Evolutionary conservation across 768 basidiomycete genomes (phyloP), one percentile per base, ranked within the genome.

Genomic region (Suillus plorans): DNA sequence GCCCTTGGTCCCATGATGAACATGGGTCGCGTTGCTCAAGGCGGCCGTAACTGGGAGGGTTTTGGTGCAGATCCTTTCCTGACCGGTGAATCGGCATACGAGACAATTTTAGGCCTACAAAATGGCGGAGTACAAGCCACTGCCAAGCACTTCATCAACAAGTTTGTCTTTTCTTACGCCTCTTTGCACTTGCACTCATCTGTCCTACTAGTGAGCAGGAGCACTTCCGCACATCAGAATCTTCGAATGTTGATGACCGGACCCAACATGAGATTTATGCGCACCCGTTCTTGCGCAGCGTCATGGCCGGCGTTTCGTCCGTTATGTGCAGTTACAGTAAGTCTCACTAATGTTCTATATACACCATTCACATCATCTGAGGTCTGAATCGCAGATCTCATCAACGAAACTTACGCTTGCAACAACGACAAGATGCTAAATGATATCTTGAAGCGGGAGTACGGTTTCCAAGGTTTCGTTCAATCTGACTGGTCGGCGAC

Each of bases 21-120:
- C 71, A 83, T 94, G 78, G 89, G 87, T 2, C 84, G 89, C 18
- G 76, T 87, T 18, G 86, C 89, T 1, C 80, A 84, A 66, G 90
- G 89, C 2, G 94, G 93, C 9, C 80, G 94, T 36, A 92, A 94
- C 73, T 95, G 92, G 91, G 94, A 95, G 80, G 91, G 92, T 28
- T 93, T 92, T 65, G 92, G 92, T 37, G 91, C 84, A 7, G 94
- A 95, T 74, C 93, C 94, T 0, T 96, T 86, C 77, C 77, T 95
- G 22, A 72, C 86, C 20, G 92, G 94, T 10, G 90, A 90, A 71
- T 80, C 82, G 1, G 85, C 88, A 5, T 90, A 87, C 63, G 89
- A 92, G 74, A 94, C 92, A 0, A 85, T 94, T 57, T 75, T 89
- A 34, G 93, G 93, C 3, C 78, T 94, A 79, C 93, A 95, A 71